Evolutionary conservation across 23 red algal genomes (phyloP).

Genomic region (Gracilaria vermiculophylla): DNA sequence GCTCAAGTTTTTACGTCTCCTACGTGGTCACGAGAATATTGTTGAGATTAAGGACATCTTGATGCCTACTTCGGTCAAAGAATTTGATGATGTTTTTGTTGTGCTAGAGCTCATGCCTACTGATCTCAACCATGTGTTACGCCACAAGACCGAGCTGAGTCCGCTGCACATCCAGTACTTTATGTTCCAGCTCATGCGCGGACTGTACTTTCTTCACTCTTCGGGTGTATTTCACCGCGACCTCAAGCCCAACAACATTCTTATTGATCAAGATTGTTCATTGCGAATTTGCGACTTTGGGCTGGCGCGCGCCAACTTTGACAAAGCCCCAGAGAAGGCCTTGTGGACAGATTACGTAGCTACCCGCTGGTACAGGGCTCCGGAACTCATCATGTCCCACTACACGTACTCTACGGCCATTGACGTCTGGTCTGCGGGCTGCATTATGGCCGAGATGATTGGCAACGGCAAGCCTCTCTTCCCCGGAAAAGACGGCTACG

Average conservation of each 20-base stretch:
- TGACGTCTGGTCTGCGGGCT: constrained; percentile 96
- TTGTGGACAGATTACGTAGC: constrained; percentile 99
- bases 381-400: constrained; percentile 95
- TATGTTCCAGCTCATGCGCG: constrained; percentile 82
- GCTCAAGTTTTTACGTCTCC: constrained; percentile 86
- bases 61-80: constrained; percentile 48
- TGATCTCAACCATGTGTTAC: constrained; percentile 70
- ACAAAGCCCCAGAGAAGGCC: constrained; percentile 77
- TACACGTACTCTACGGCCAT: constrained; percentile 96
- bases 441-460: constrained; percentile 97
- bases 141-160: constrained; percentile 48
- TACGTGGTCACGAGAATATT: constrained; percentile 92
- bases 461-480: constrained; percentile 88
- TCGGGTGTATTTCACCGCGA: constrained; percentile 86
- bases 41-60: constrained; percentile 87
- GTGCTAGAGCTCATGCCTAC: constrained; percentile 85
- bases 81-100: constrained; percentile 83
- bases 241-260: constrained; percentile 89
- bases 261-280: constrained; percentile 79
- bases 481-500: constrained; percentile 80
- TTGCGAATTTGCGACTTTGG: constrained; percentile 93
- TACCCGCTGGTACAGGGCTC: constrained; percentile 99
- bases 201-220: constrained; percentile 70
- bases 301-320: constrained; percentile 78
- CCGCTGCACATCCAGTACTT: constrained; percentile 71